Conservation (phyloP, 352 stramenopile species). For the Globisporangium rhizosaccharum region DNA sequence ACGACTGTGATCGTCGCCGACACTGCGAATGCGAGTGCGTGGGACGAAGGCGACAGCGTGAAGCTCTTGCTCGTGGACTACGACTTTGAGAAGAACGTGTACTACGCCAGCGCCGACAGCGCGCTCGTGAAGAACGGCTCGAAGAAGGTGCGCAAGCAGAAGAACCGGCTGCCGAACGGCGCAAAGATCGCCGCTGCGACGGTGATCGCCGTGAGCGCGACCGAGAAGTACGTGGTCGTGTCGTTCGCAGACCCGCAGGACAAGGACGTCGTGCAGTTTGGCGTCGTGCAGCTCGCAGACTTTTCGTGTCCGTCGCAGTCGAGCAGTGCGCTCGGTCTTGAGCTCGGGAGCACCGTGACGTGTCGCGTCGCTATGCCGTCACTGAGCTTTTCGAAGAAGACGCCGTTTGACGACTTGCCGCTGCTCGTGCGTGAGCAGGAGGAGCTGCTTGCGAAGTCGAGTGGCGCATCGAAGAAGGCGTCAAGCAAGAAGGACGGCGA, state of each 20-base stretch:
- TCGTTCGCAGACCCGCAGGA: slow-evolving; percentile 43
- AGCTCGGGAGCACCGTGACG: slow-evolving; percentile 33
- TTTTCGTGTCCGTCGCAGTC: slow-evolving; percentile 72
- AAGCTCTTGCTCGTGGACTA: slow-evolving; percentile 83
- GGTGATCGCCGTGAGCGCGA: slow-evolving; percentile 47
- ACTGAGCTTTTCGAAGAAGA: slow-evolving; percentile 37
- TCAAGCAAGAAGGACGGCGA: slow-evolving; percentile 23
- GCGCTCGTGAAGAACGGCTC: slow-evolving; percentile 50
- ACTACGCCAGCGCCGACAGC: slow-evolving; percentile 44
- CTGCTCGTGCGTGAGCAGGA: slow-evolving; percentile 58
- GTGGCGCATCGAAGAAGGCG: slow-evolving; percentile 18
- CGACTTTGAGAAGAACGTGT: slow-evolving; percentile 84
- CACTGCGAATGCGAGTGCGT: slow-evolving; percentile 23
- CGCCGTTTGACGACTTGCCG: slow-evolving; percentile 71
- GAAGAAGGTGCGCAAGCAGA: slow-evolving; percentile 70
- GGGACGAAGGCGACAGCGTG: slow-evolving; percentile 54
- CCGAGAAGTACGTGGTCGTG: slow-evolving; percentile 61
- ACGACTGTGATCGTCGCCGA: slow-evolving; percentile 67
- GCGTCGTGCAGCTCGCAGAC: slow-evolving; percentile 63
- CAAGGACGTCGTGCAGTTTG: slow-evolving; percentile 29
- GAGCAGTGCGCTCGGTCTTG: slow-evolving; percentile 45
- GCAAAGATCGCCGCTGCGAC: slow-evolving; percentile 38
- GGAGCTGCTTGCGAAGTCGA: slow-evolving; percentile 31
- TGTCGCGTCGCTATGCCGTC: slow-evolving; percentile 41
- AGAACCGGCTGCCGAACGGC: slow-evolving; percentile 35